phyloP scores from a whole-genome alignment of 2,329 filamentous ascomycete species.

The Geosmithia flava region DNA sequence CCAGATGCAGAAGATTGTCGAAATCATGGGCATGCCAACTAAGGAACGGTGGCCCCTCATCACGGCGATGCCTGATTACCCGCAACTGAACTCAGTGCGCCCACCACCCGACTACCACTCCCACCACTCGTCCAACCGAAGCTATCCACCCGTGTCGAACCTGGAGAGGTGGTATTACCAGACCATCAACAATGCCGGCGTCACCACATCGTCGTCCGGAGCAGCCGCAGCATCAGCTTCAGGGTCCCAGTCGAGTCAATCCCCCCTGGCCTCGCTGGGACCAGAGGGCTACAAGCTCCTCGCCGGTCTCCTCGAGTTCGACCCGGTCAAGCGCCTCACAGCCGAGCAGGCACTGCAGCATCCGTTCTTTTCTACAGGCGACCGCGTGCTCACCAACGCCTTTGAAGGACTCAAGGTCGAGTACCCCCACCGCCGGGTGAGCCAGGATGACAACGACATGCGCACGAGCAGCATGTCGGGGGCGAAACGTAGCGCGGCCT shows the following conservation, averaged over 20 bases:
- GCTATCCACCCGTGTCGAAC: conserved; percentile 25
- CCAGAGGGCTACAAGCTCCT: conserved; percentile 74
- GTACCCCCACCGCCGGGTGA: conserved; percentile 83
- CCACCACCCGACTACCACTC: conserved; percentile 33
- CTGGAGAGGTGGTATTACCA: conserved; percentile 74
- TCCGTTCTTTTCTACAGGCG: conserved; percentile 70
- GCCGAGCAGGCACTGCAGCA: conserved; percentile 83
- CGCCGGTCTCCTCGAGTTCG: conserved; percentile 77
- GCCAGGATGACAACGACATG: conserved; percentile 92
- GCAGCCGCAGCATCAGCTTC: conserved; percentile 1
- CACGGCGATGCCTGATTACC: conserved; percentile 75
- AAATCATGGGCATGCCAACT: conserved; percentile 83
- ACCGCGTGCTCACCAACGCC: conserved; percentile 67
- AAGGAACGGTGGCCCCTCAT: conserved; percentile 85
- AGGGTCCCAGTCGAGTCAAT: conserved; percentile 7
- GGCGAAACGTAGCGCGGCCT: conserved; percentile 73
- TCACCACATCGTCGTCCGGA: conserved; percentile 22
- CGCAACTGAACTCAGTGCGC: conserved; percentile 49
- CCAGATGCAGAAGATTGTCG: conserved; percentile 98
- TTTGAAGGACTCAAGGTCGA: conserved; percentile 83
- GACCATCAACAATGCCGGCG: conserved; percentile 47
- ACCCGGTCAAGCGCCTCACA: conserved; percentile 77
- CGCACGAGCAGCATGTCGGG: conserved; percentile 75
- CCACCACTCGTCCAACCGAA: conserved; percentile 20
- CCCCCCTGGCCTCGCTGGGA: conserved; percentile 48